Conservation (phyloP, 768 basidiomycete genomes). For the Coprinellus micaceus region DNA sequence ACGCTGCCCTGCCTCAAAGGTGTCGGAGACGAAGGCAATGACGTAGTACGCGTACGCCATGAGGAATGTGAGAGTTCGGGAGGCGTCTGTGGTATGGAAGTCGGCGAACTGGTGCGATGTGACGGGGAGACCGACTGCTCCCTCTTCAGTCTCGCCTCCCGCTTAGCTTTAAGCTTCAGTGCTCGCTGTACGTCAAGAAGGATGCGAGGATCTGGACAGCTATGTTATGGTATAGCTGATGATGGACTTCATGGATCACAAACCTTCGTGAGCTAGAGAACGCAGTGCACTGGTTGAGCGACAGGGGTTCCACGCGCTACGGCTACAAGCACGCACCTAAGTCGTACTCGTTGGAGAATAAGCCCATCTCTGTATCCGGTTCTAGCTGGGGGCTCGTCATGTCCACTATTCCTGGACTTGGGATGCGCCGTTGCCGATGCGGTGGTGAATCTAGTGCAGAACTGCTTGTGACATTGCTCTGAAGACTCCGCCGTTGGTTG, state of each 20-base stretch:
- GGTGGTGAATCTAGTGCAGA: conserved; percentile 16
- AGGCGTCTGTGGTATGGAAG: conserved; percentile 12
- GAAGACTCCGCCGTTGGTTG: not conserved
- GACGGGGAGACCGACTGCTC: conserved; percentile 17
- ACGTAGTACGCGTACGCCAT: conserved; percentile 19
- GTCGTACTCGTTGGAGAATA: conserved; percentile 76
- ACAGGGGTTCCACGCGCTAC: not conserved
- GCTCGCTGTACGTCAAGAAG: conserved; percentile 79
- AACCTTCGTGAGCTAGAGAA: conserved; percentile 69
- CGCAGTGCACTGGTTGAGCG: no score
- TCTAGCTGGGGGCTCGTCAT: conserved; percentile 7
- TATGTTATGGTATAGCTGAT: conserved; percentile 2
- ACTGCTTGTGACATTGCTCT: conserved; percentile 2
- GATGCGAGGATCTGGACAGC: conserved; percentile 64
- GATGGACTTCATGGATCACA: conserved; percentile 15
- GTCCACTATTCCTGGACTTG: conserved; percentile 15
- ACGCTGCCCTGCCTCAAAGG: conserved; percentile 23
- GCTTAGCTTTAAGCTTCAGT: conserved; percentile 65
- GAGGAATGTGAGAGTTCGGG: conserved; percentile 24
- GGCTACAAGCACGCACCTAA: conserved; percentile 51
- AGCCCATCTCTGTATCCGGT: conserved; percentile 20
- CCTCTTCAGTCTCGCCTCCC: conserved; percentile 58
- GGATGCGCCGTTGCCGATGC: conserved; percentile 24
- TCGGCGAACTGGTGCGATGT: conserved; percentile 7
- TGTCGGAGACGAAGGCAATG: conserved; percentile 24